Evolutionary conservation across 805 yeast species (phyloP).

Genomic region (Barnettozyma vustinii): DNA sequence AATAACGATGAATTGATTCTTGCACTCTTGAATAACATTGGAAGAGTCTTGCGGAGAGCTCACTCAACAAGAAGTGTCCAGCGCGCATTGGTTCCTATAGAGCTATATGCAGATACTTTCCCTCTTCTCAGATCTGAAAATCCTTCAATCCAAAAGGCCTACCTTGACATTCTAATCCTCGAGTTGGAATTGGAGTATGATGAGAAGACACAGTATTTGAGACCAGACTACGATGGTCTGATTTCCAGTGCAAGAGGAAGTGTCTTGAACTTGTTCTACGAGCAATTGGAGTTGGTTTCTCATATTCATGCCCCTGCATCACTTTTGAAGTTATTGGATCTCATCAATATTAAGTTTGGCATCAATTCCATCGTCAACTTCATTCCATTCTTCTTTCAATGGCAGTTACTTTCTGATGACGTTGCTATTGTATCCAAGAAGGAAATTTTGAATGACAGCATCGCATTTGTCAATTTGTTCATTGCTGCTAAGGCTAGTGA

Average conservation of each 20-base stretch:
- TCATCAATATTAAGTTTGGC: slow-evolving; percentile 34
- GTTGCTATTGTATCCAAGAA: background rate
- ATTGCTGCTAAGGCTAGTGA: slow-evolving; percentile 11
- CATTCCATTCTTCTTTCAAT: slow-evolving; percentile 40
- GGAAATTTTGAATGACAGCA: slow-evolving; percentile 17
- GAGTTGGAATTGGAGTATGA: slow-evolving; percentile 19
- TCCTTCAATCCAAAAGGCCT: slow-evolving; percentile 14
- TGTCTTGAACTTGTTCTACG: slow-evolving; percentile 20
- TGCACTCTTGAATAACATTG: slow-evolving; percentile 16
- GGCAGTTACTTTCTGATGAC: slow-evolving; percentile 28
- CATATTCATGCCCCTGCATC: slow-evolving; percentile 3
- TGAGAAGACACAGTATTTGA: slow-evolving; percentile 8
- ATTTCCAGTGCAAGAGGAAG: slow-evolving; percentile 17
- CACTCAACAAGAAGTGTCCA: slow-evolving; percentile 19
- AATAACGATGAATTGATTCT: slow-evolving; percentile 2
- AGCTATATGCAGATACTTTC: slow-evolving; percentile 22
- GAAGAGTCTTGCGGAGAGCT: slow-evolving; percentile 13
- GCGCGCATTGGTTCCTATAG: slow-evolving; percentile 21
- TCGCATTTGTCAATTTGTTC: slow-evolving; percentile 16
- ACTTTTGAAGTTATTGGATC: slow-evolving; percentile 12
- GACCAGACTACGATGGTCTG: slow-evolving; percentile 16
- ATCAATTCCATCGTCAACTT: slow-evolving; percentile 41
- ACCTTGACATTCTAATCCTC: slow-evolving; percentile 14
- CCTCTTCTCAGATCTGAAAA: slow-evolving; percentile 10
- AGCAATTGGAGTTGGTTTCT: slow-evolving; percentile 15